Conservation (phyloP, 345 rosid species). For the Euphorbia lathyris region DNA sequence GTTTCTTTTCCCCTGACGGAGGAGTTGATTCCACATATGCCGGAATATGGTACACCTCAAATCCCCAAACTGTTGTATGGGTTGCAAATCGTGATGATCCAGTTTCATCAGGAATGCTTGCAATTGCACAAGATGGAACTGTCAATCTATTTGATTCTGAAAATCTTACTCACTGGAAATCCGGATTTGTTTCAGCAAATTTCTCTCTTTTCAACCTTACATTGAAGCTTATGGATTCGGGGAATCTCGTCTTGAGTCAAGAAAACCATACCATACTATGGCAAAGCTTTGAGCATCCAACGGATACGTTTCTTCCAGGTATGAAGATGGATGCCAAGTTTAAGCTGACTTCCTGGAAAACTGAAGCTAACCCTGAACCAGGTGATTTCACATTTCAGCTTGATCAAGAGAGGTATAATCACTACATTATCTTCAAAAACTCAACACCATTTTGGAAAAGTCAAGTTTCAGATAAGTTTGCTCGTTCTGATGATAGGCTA, state of each 20-base stretch:
- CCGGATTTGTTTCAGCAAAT: neutral
- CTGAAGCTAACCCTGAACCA: neutral
- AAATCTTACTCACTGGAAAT: neutral
- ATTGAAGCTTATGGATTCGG: constrained; percentile 34
- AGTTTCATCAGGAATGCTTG: neutral
- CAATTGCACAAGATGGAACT: neutral
- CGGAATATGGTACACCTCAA: constrained; percentile 14
- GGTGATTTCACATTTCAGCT: constrained; percentile 12
- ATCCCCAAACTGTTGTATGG: constrained; percentile 13
- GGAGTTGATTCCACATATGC: neutral
- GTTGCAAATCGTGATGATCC: constrained; percentile 16
- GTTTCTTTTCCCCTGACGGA: constrained; percentile 17
- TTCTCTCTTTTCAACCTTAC: neutral
- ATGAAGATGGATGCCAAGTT: neutral
- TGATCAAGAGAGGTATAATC: neutral
- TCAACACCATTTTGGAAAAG: constrained; percentile 8
- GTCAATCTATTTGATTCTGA: neutral
- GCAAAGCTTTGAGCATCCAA: constrained; percentile 15
- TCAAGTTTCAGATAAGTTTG: neutral
- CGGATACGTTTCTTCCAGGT: constrained; percentile 17
- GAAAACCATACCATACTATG: neutral
- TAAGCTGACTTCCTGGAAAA: neutral
- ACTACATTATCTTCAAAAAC: neutral
- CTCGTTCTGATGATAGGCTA: neutral
- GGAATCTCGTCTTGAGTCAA: constrained; percentile 37